phyloP scores from a whole-genome alignment of 495 filamentous ascomycete genomes.

The Extremus antarcticus region DNA sequence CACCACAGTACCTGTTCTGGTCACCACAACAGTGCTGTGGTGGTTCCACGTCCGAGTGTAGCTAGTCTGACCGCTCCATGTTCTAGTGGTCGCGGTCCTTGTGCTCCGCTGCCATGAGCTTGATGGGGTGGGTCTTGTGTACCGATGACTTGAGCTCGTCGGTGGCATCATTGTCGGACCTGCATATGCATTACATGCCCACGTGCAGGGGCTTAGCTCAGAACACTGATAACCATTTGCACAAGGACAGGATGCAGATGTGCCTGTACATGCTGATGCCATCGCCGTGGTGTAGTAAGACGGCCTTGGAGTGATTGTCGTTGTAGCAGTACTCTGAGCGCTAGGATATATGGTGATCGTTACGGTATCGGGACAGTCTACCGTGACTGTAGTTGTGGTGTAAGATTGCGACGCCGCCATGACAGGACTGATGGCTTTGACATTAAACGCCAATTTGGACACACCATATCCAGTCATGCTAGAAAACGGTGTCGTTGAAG shows the following conservation, averaged over 20 bases:
- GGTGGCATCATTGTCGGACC: neutral
- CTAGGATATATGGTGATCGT: slow-evolving; percentile 5
- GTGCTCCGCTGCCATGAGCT: neutral
- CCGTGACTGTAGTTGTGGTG: slow-evolving; percentile 1
- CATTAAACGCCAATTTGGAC: neutral
- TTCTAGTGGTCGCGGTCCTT: neutral
- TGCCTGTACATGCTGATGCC: neutral
- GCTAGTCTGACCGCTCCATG: neutral
- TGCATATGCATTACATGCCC: neutral
- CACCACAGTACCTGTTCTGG: neutral
- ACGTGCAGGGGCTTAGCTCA: neutral
- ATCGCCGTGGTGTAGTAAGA: neutral
- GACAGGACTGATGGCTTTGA: neutral
- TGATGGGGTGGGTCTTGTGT: neutral
- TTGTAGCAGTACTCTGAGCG: neutral
- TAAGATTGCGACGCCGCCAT: neutral
- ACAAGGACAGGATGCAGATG: slow-evolving; percentile 4
- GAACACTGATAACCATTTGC: neutral
- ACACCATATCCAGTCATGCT: neutral
- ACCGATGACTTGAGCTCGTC: neutral
- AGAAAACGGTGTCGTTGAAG: too few relatives aligned
- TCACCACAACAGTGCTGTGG: neutral
- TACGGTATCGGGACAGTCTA: slow-evolving; percentile 1
- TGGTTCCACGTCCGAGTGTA: neutral
- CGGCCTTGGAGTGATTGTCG: neutral